Evolutionary conservation across 805 yeast genomes (phyloP), one percentile per base, ranked within the genome.

Genomic region (Suhomyces prunicola): DNA sequence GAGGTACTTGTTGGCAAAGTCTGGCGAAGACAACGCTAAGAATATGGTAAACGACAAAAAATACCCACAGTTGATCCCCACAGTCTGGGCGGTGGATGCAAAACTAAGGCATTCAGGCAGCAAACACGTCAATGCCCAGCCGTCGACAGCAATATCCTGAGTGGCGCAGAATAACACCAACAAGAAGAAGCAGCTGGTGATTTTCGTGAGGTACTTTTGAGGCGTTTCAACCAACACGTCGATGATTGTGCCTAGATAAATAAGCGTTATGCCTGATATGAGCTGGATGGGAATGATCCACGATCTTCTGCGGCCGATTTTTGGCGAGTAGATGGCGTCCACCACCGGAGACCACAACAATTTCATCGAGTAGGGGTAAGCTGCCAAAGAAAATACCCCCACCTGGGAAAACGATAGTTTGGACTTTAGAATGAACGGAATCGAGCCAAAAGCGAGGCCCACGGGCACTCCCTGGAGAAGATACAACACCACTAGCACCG

Each of bases 61-160:
- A 66, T 93, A 94, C 22, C 99, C 99, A 2, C 93, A 80, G 71
- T 94, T 94, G 56, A 94, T 78, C 0, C 99, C 99, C 46, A 94
- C 83, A 0, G 99, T 94, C 70, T 94, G 99, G 0, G 99, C 99
- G 0, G 99, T 94, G 4, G 97, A 89, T 0, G 99, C 98, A 73
- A 84, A 94, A 15, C 96, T 85, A 56, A 94, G 76, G 12, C 96
- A 87, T 26, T 82, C 82, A 24, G 85, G 84, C 15, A 92, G 84
- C 50, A 94, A 75, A 40, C 93, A 84, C 1, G 97, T 94, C 63
- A 94, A 73, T 0, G 98, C 97, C 99, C 99, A 94, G 9, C 99
- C 98, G 72, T 94, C 99, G 22, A 94, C 99, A 0, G 99, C 98
- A 52, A 94, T 94, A 67, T 94, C 99, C 69, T 94, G 99, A 0